These are phyloP conservation scores for Didymella exigua DNA, from an alignment of 2,329 filamentous ascomycete genomes.

Conservation along the genomic window DNA sequence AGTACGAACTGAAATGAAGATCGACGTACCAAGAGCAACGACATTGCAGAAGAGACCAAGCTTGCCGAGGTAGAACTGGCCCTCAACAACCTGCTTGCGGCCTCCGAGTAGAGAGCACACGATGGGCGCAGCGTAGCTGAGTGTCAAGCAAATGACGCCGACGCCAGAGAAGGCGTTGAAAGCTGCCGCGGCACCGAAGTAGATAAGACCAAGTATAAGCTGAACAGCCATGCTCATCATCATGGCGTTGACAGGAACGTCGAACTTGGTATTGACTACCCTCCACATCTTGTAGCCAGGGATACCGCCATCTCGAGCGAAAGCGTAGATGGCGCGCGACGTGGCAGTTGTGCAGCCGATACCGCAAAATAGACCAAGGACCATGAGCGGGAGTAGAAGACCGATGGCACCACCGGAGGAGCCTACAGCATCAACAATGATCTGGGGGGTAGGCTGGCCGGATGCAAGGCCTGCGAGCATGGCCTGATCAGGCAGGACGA, in stretches of 20 bases:
- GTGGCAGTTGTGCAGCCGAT: slow-evolving; percentile 72
- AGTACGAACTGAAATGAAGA: too few relatives aligned
- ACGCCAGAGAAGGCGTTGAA: slow-evolving; percentile 75
- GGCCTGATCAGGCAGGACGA: slow-evolving; percentile 69
- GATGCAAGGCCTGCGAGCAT: slow-evolving; percentile 60
- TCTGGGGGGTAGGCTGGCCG: slow-evolving; percentile 68
- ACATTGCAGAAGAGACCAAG: slow-evolving; percentile 68
- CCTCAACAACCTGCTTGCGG: slow-evolving; percentile 63
- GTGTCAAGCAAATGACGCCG: slow-evolving; percentile 71
- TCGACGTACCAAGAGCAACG: slow-evolving; percentile 65
- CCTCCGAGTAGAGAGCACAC: slow-evolving; percentile 66
- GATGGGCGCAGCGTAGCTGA: slow-evolving; percentile 71
- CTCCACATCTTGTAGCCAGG: slow-evolving; percentile 67
- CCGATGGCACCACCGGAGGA: slow-evolving; percentile 66
- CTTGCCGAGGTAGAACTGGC: slow-evolving; percentile 65
- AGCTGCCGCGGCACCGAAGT: slow-evolving; percentile 71
- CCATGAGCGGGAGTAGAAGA: slow-evolving; percentile 67
- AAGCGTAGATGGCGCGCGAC: slow-evolving; percentile 71
- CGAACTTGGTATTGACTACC: slow-evolving; percentile 64
- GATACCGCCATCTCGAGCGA: slow-evolving; percentile 72
- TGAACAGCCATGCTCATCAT: slow-evolving; percentile 71
- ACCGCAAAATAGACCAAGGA: slow-evolving; percentile 70
- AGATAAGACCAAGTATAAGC: slow-evolving; percentile 68
- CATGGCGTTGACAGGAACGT: slow-evolving; percentile 73
- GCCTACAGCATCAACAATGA: slow-evolving; percentile 67